Evolutionary conservation across 2,329 filamentous ascomycete species (phyloP), one percentile per base, ranked within the genome.

Genomic region (Cercospora sojina): DNA sequence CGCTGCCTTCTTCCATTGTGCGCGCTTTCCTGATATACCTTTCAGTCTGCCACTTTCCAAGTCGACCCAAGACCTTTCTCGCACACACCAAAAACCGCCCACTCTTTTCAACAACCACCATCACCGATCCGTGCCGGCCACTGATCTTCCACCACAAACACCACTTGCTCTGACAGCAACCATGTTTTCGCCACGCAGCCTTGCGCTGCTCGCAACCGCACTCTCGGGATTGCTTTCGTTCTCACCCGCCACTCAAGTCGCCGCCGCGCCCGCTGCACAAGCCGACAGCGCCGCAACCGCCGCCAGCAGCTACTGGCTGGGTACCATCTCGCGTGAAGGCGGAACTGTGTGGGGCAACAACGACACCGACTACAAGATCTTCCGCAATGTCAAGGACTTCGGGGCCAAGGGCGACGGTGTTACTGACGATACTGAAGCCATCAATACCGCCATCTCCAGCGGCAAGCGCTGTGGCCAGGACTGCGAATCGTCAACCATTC

Each of bases 401-500:
- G 80, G 77, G 61, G 78, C 79, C 57, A 75, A 74, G 79, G 86
- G 86, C 69, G 87, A 90, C 72, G 88, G 88, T 13, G 79, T 81
- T 0, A 90, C 90, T 27, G 94, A 98, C 77, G 93, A 97, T 76
- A 97, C 93, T 0, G 88, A 80, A 0, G 92, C 93, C 64, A 97
- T 98, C 85, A 97, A 97, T 81, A 79, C 82, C 47, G 93, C 93
- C 70, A 90, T 97, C 74, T 84, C 92, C 29, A 83, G 85, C 73
- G 97, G 98, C 85, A 97, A 97, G 81, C 91, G 94, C 51, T 98
- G 94, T 76, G 92, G 91, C 43, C 77, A 86, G 69, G 87, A 88
- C 69, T 98, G 94, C 77, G 91, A 95, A 77, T 96, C 92, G 1
- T 87, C 86, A 32, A 98, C 94, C 3, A 86, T 86, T n/a, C 87